Evolutionary conservation across 345 rosid species (phyloP), one percentile per base, ranked within the genome.

Genomic region (Brassica carinata): DNA sequence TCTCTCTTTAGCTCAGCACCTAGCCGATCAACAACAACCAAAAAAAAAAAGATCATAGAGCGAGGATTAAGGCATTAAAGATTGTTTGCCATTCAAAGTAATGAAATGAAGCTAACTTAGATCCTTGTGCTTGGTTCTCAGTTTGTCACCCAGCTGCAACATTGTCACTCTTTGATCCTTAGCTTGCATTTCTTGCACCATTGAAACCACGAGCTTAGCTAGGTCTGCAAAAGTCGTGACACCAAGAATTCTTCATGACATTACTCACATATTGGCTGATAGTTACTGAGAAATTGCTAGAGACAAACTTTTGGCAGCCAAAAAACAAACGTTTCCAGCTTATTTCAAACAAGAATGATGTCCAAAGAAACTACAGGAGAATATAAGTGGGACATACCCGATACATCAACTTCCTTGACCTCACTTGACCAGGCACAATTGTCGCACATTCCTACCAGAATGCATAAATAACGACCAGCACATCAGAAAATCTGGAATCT

Each of bases 141-240:
- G 72, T 87, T 89, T 95, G 78, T 95, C 99, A 58, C 91, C 91
- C 86, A 95, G 78, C 81, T 95, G 98, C 85, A 95, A 85, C 98
- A 90, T 79, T 7, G 99, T 95, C 82, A 84, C 65, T 84, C 97
- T 90, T 85, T 90, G 91, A 82, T 91, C 93, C 75, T 88, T 89
- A 30, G 87, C 89, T 76, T 81, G 89, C 82, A 77, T 78, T 76
- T 88, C 93, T 85, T 87, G 93, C 67, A 95, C 87, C 87, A 93
- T 77, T 8, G 97, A 91, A 78, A 95, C 84, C 76, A 95, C 76
- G 43, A 85, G 76, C 82, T 84, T 88, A 48, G 98, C 88, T 43
- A 85, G 85, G 72, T 84, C 99, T 95, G 90, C 74, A 81, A 83
- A 31, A 11, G 7, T 40, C 51, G 29, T 3, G 75, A 74, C 27